Evolutionary conservation across 352 stramenopile species (phyloP), one percentile per base, ranked within the genome.

Genomic region (Pythium guiyangense): DNA sequence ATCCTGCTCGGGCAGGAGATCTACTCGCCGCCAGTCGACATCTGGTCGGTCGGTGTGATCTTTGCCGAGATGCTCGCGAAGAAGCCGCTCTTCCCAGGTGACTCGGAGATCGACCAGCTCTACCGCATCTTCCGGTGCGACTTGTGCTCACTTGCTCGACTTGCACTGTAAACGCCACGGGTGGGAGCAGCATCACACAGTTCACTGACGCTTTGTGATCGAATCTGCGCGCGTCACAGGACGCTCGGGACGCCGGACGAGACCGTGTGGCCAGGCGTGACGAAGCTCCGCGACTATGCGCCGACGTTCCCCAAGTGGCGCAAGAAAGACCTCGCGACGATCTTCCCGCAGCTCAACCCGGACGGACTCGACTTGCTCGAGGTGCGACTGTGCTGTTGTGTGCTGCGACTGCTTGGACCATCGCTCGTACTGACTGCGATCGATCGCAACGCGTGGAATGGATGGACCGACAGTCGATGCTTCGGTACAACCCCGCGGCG

Each of bases 161-260:
- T 6, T 44, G 14, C 6, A 22, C 18, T 22, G 39, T 10, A 18
- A 22, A 11, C 18, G 6, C 14, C 11, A 20, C 2, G 46, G 9
- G 10, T 57, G 44, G 17, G 53, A 59, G 29, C 10, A 59, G 29
- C 10, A 59, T 47, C 18, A 11, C 49, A n/a, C 39, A 26, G 18
- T 22, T 48, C 6, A 15, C 27, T 40, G 18, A 43, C 40, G 8
- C 20, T 6, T 2, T n/a, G 12, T 20, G 6, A 20, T 12, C 22
- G 2, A 3, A 29, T 56, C 14, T 39, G 22, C 10, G 18, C 18
- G 44, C 12, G 46, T 49, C 8, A 49, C 26, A 89, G 79, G 53
- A 77, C 94, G 54, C 80, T 99, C 22, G 97, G 97, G 48, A 99
- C 97, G 29, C 97, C 97, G 0, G 95, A 91, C 48, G 97, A 99